Base-by-base conservation (phyloP, 495 filamentous ascomycete species). In the Podospora pseudopauciseta region DNA sequence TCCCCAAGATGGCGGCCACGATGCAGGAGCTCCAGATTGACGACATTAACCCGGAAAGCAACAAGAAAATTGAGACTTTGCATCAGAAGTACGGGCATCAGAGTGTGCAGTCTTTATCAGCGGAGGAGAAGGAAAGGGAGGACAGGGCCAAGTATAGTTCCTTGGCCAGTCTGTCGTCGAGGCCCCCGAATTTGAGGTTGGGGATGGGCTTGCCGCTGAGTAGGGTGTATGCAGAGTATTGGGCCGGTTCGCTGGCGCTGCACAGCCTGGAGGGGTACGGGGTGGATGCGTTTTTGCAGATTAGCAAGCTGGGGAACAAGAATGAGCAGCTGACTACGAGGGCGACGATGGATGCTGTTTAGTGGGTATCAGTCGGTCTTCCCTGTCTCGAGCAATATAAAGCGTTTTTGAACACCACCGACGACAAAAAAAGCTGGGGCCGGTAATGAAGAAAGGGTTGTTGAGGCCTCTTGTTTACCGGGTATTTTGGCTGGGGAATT, bases 291-390 rank as follows among this genome's bases (percentile, higher is more conserved):
- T 99, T 98, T 76, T 78, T 99, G 68, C 94, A 98, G 78, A 97
- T 99, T 53, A 94, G 92, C 5, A 97, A 97, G 79, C 84, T 99
- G 65, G 95, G 95, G 23, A 99, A 99, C 79, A 97, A 97, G 83
- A 97, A 97, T 75, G 95, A 99, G 82, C 94, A 96, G 76, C 80
- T 99, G 63, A 95, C 89, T 13, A 96, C 92, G 34, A 81, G 94
- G 73, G 93, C 93, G 23, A 89, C 85, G 63, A 93, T 97, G 84
- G 93, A 97, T 81, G 92, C 92, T 26, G 89, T 97, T 54, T 96
- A 83, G 30, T 49, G 39, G 7, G 39, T 11, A 13, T 5, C 0
- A 13, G 39, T 49, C 4, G 30, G 4, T 32, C 30, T 32, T 32
- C 30, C 30, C 4, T 32, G 7, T 32, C 23, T 23, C 23, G 23